Evolutionary conservation across 495 filamentous ascomycete species (phyloP).

Genomic region (Aspergillus biplanus): DNA sequence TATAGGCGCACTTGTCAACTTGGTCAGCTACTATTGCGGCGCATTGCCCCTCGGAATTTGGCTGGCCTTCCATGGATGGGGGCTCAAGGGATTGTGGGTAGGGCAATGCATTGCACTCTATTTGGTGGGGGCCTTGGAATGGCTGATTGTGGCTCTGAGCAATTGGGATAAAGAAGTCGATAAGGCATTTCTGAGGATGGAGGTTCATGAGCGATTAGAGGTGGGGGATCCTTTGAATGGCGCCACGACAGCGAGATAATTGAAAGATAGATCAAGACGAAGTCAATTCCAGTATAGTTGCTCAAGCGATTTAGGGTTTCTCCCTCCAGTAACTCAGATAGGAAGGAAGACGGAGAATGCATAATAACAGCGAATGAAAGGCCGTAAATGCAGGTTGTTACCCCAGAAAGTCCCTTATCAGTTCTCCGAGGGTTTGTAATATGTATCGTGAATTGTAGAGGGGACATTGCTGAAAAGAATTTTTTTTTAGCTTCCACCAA

Average conservation of each 20-base stretch:
- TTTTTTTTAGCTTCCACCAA: too few species aligned
- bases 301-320: neutral
- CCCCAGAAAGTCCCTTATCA: constrained; percentile 8
- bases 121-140: constrained; percentile 77
- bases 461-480: neutral
- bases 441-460: neutral
- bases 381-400: neutral
- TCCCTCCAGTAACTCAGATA: constrained; percentile 14
- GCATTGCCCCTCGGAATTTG: constrained; percentile 84
- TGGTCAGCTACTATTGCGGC: constrained; percentile 86
- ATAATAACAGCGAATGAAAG: neutral
- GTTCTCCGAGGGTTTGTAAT: constrained; percentile 12
- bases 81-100: constrained; percentile 80
- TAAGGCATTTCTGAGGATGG: constrained; percentile 78
- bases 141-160: constrained; percentile 77
- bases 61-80: constrained; percentile 90
- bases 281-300: constrained; percentile 4
- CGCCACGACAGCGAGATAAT: constrained; percentile 12
- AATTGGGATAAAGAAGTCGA: constrained; percentile 79
- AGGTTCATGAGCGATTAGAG: constrained; percentile 57
- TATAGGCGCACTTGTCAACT: constrained; percentile 84
- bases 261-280: constrained; percentile 1
- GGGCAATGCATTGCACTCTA: constrained; percentile 91
- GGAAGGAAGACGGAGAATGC: constrained; percentile 18
- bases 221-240: constrained; percentile 26